Conservation (phyloP, 441 rosid genomes). For the Gossypium lobatum region DNA sequence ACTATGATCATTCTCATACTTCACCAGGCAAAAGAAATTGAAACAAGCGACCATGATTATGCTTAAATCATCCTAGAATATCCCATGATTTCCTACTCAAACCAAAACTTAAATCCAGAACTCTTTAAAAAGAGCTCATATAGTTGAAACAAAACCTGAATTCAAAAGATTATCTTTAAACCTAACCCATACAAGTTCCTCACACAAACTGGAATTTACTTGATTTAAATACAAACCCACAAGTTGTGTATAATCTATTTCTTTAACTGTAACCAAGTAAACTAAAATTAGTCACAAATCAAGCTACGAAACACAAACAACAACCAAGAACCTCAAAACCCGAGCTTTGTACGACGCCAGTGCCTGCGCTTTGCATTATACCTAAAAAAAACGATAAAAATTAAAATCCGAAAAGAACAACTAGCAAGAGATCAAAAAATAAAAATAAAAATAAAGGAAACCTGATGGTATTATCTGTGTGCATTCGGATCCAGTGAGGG, state of each 20-base stretch:
- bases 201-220: background rate
- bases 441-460: background rate
- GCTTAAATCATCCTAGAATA: background rate
- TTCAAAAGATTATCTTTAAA: background rate
- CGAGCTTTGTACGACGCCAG: slow-evolving; percentile 94
- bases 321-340: slow-evolving; percentile 46
- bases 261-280: background rate
- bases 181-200: background rate
- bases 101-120: no score
- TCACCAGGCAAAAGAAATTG: background rate
- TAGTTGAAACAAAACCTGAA: background rate
- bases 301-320: slow-evolving; percentile 9
- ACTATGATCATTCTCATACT: background rate
- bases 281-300: slow-evolving; percentile 11
- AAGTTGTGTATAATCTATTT: slow-evolving; percentile 1
- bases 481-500: slow-evolving; percentile 79
- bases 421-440: no score
- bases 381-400: slow-evolving; percentile 23
- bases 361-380: slow-evolving; percentile 94
- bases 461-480: slow-evolving; percentile 87
- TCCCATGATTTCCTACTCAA: background rate
- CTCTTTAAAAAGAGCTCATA: no score
- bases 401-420: background rate
- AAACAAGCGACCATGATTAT: background rate
- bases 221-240: slow-evolving; percentile 6